These are phyloP conservation scores for Xenosphaeropsis pyriputrescens DNA, from an alignment of 2,329 filamentous ascomycete genomes.

Conservation along the genomic window DNA sequence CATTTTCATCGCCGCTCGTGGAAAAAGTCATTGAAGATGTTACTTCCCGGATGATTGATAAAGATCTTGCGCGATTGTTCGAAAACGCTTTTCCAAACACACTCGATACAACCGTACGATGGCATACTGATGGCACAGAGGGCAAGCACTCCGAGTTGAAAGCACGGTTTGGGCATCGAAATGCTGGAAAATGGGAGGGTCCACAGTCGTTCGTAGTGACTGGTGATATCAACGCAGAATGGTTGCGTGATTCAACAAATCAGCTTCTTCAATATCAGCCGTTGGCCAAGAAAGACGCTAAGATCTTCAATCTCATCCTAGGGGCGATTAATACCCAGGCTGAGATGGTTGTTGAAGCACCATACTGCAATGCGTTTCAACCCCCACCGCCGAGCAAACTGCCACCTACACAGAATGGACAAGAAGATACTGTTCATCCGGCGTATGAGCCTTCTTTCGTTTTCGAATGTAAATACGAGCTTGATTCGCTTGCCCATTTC, in stretches of 20 bases:
- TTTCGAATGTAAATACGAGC: conserved; percentile 98
- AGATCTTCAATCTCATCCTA: conserved; percentile 65
- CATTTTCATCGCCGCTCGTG: conserved; percentile 74
- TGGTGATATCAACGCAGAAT: conserved; percentile 84
- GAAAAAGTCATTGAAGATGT: conserved; percentile 80
- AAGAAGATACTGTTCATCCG: conserved; percentile 75
- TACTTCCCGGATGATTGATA: conserved; percentile 64
- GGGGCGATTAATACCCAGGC: conserved; percentile 94
- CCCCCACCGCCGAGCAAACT: conserved; percentile 76
- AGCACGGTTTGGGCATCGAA: conserved; percentile 20
- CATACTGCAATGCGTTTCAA: conserved; percentile 98
- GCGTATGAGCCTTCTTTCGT: conserved; percentile 71
- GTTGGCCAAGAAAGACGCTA: conserved; percentile 66
- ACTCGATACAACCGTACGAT: conserved; percentile 55
- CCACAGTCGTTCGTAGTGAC: conserved; percentile 89
- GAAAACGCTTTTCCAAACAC: conserved; percentile 87
- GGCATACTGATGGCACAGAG: conserved; percentile 44
- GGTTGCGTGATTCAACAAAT: conserved; percentile 86
- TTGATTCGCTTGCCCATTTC: conserved; percentile 90
- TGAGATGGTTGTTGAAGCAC: conserved; percentile 86
- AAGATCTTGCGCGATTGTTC: conserved; percentile 81
- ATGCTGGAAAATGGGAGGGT: conserved; percentile 61
- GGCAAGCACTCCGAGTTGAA: conserved; percentile 23
- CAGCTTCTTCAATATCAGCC: conserved; percentile 83
- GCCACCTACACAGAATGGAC: conserved; percentile 57